phyloP scores from a whole-genome alignment of 768 basidiomycete genomes.

The Boletus reticuloceps region DNA sequence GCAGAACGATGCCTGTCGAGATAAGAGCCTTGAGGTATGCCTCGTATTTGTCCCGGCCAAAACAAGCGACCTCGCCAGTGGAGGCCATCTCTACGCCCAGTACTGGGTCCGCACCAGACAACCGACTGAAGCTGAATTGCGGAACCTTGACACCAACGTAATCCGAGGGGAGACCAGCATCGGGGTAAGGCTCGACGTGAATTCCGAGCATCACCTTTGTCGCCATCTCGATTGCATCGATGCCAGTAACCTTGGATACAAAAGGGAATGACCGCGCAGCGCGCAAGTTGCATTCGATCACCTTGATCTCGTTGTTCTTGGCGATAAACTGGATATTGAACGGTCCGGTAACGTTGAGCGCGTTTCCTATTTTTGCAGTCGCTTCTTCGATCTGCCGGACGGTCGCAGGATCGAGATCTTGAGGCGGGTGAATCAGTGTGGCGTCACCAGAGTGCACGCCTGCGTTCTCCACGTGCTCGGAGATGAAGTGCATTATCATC shows the following conservation, averaged over 20 bases:
- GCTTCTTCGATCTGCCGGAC: constrained; percentile 96
- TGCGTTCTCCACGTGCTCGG: constrained; percentile 98
- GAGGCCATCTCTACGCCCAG: constrained; percentile 99
- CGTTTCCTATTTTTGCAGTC: constrained; percentile 95
- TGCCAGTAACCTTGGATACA: constrained; percentile 96
- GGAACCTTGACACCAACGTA: constrained; percentile 99
- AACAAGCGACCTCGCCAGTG: constrained; percentile 98
- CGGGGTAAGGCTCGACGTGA: constrained; percentile 88
- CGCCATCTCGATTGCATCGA: constrained; percentile 98
- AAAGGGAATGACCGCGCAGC: constrained; percentile 98
- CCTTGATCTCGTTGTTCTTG: constrained; percentile 99
- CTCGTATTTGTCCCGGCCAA: constrained; percentile 96
- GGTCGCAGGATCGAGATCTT: constrained; percentile 96
- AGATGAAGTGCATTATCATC: constrained; percentile 99
- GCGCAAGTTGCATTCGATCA: constrained; percentile 98
- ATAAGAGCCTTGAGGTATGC: constrained; percentile 97
- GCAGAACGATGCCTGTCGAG: constrained; percentile 90
- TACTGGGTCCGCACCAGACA: constrained; percentile 96
- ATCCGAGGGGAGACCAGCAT: constrained; percentile 79
- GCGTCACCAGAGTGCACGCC: constrained; percentile 99
- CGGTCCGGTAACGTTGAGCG: constrained; percentile 96
- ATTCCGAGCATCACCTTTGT: constrained; percentile 97
- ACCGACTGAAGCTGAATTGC: constrained; percentile 97
- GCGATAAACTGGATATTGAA: constrained; percentile 99
- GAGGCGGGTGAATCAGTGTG: constrained; percentile 95